Evolutionary conservation across 129 eudicot species (phyloP), one percentile per base, ranked within the genome.

Genomic region (Saussurea involucrata): DNA sequence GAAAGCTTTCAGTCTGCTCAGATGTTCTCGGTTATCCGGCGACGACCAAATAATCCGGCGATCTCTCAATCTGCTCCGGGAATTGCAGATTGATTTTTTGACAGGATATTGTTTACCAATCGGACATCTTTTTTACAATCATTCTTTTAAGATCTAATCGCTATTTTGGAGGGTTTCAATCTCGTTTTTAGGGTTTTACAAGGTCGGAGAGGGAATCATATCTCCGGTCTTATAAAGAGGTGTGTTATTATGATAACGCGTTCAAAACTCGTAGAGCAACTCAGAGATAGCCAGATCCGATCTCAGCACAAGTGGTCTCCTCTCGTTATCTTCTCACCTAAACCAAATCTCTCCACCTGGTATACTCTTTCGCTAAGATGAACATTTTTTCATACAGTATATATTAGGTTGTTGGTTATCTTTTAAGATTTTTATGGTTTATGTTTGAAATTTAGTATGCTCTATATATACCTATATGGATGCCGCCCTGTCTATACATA

Each of bases 221-320:
- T 80, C 81, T 78, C 81, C 84, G 78, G 40, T 78, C 33, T 27
- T n/a, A 32, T 32, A 68, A 40, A 40, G 28, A 63, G 40, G 68
- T 24, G 70, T 57, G n/a, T 53, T 57, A 81, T 81, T 76, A 87
- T 89, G 97, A 92, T 92, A 84, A 92, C 95, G 60, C 90, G 97
- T 21, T 89, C 92, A 49, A 92, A 87, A 84, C 86, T 92, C 64
- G 97, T 80, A 1, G 97, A 92, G 88, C 92, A 92, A 84, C 90
- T 92, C 82, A 86, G 95, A 82, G 97, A 89, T 74, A 85, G 85
- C 82, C 97, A 89, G 90, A 83, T 89, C 90, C 90, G 97, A 85
- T 92, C 95, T 60, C 92, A 88, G 75, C 92, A 89, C 81, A 89
- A 87, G 83, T 92, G 87, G 80, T 85, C 92, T 36, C 83, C 97